Evolutionary conservation across 768 basidiomycete genomes (phyloP).

Genomic region (Strobilomyces dryophilus): DNA sequence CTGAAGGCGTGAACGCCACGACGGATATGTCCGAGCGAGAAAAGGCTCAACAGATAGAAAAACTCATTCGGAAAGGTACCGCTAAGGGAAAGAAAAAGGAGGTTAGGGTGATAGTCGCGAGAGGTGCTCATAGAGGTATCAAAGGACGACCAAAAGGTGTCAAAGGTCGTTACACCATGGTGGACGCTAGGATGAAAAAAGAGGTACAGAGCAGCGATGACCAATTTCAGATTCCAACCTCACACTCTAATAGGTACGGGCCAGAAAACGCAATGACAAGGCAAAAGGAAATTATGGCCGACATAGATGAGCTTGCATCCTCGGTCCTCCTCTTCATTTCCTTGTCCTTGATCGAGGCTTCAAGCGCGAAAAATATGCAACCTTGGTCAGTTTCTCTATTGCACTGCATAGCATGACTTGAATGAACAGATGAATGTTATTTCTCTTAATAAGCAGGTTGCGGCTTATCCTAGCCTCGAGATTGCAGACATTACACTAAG

Average conservation of each 20-base stretch:
- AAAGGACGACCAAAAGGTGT: slow-evolving; percentile 94
- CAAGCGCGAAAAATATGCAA: neutral
- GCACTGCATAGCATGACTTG: neutral
- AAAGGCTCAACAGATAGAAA: slow-evolving; percentile 91
- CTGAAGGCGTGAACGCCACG: slow-evolving; percentile 86
- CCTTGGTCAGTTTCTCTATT: neutral
- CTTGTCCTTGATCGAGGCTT: neutral
- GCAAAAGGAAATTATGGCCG: slow-evolving; percentile 52
- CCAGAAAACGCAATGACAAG: slow-evolving; percentile 76
- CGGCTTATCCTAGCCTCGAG: slow-evolving; percentile 20
- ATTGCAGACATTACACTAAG: slow-evolving; percentile 33
- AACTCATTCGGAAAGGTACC: slow-evolving; percentile 79
- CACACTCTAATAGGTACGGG: slow-evolving; percentile 55
- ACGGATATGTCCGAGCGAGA: slow-evolving; percentile 91
- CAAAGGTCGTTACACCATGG: slow-evolving; percentile 94
- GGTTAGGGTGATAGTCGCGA: slow-evolving; percentile 87
- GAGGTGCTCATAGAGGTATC: slow-evolving; percentile 82
- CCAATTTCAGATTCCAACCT: slow-evolving; percentile 1
- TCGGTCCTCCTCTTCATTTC: neutral
- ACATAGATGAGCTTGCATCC: slow-evolving; percentile 26
- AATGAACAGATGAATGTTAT: slow-evolving; percentile 1
- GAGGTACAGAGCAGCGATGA: slow-evolving; percentile 45
- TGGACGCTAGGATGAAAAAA: slow-evolving; percentile 91
- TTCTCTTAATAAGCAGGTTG: slow-evolving; percentile 4
- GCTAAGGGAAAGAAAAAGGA: slow-evolving; percentile 71